Evolutionary conservation across 2,329 filamentous ascomycete species (phyloP).

Genomic region (Elsinoe australis): DNA sequence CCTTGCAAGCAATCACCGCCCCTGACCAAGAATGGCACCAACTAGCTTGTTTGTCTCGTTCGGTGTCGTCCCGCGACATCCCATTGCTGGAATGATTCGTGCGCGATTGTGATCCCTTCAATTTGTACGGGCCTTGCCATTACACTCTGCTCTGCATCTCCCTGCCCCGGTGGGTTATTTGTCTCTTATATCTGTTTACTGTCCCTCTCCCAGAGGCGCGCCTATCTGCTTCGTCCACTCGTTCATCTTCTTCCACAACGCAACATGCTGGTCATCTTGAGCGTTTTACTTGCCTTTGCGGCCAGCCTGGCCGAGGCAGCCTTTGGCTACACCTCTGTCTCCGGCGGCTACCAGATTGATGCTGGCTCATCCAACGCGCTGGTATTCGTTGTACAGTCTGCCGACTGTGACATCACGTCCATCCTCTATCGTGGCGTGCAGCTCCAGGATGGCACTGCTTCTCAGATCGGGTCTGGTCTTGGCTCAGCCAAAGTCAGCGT

Average conservation of each 20-base stretch:
- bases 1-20: background rate
- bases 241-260: background rate
- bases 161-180: background rate
- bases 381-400: conserved; percentile 33
- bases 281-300: background rate
- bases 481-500: conserved; percentile 50
- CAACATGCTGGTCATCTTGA: conserved; percentile 10
- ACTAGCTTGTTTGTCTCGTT: background rate
- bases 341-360: conserved; percentile 30
- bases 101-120: background rate
- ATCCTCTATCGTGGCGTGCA: conserved; percentile 54
- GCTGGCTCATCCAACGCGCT: conserved; percentile 30
- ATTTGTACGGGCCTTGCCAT: background rate
- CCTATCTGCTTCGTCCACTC: background rate
- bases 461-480: conserved; percentile 54
- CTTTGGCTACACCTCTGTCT: conserved; percentile 31
- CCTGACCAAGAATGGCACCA: background rate
- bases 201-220: background rate
- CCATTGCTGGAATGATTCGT: conserved; percentile 1
- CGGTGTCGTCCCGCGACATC: background rate
- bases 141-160: background rate
- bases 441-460: conserved; percentile 49
- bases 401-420: conserved; percentile 57
- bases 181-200: background rate
- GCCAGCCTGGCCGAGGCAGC: conserved; percentile 23